A percentile compares a stretch with the other conserved stretches of the same genome.
These are phyloP conservation scores for Lactarius pseudohatsudake DNA, from an alignment of 768 basidiomycete genomes.

Conservation along the genomic window DNA sequence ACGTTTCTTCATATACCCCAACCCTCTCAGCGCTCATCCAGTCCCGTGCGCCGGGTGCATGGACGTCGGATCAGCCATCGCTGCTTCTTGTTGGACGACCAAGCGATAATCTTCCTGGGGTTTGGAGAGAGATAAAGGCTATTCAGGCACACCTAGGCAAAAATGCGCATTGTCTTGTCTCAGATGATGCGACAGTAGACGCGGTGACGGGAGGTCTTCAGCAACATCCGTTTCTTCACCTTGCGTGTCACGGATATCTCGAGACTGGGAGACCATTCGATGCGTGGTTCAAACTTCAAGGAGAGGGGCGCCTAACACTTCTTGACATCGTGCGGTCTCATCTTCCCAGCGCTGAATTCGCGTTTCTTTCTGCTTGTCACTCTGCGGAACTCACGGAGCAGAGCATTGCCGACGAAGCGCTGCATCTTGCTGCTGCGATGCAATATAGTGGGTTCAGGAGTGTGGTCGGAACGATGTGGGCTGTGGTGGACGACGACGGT, in stretches of 20 bases:
- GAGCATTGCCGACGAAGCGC: conserved; percentile 6
- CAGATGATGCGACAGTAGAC: background rate
- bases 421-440: conserved; percentile 13
- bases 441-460: conserved; percentile 18
- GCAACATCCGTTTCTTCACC: background rate
- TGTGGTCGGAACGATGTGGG: conserved; percentile 26
- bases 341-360: conserved; percentile 11
- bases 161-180: background rate
- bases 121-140: background rate
- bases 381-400: background rate
- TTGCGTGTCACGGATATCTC: conserved; percentile 13
- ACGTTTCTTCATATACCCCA: background rate
- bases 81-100: background rate
- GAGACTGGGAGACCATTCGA: conserved; percentile 4
- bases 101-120: background rate
- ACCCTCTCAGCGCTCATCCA: conserved; percentile 14
- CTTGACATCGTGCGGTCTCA: background rate
- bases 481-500: conserved; percentile 14
- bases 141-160: background rate
- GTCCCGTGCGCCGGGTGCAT: background rate
- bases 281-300: conserved; percentile 6
- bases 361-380: conserved; percentile 17
- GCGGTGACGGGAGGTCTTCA: background rate
- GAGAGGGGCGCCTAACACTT: background rate
- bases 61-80: background rate